phyloP scores from a whole-genome alignment of 441 rosid genomes.

The Omphalea diandra region DNA sequence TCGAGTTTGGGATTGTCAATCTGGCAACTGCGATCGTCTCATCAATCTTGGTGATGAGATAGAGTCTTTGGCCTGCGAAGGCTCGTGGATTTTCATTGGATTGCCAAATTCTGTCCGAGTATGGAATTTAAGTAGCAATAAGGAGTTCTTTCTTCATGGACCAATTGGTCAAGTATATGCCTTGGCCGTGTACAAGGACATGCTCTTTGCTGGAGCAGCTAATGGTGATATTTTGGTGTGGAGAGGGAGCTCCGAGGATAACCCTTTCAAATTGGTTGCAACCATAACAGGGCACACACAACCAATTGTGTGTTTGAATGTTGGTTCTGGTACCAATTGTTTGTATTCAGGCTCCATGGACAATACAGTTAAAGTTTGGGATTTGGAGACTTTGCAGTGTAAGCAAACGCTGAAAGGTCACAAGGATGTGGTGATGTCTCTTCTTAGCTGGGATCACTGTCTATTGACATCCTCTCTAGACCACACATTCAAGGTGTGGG shows the following conservation, averaged over 20 bases:
- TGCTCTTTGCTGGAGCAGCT: slow-evolving; percentile 57
- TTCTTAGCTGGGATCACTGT: too few relatives aligned
- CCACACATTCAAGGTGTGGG: background rate
- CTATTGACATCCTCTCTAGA: background rate
- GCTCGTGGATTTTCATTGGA: too few relatives aligned
- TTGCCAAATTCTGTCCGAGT: slow-evolving; percentile 61
- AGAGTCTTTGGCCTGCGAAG: too few relatives aligned
- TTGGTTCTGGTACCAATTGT: background rate
- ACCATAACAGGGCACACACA: background rate
- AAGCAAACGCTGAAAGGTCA: background rate
- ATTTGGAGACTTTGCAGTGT: background rate
- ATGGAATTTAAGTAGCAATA: too few relatives aligned
- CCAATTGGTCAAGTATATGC: slow-evolving; percentile 84
- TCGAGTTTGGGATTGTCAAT: slow-evolving; percentile 71
- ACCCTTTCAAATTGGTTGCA: background rate
- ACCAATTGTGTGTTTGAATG: background rate
- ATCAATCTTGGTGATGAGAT: too few relatives aligned
- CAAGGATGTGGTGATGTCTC: too few relatives aligned
- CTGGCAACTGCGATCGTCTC: too few relatives aligned
- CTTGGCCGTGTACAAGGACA: too few relatives aligned
- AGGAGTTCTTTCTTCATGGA: slow-evolving; percentile 54
- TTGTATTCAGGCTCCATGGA: slow-evolving; percentile 6
- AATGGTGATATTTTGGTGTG: slow-evolving; percentile 16
- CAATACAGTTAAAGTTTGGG: background rate
- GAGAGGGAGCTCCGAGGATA: slow-evolving; percentile 3